These are phyloP conservation scores for Prototheca cutis DNA, from an alignment of 163 green algal species.

Conservation along the genomic window DNA sequence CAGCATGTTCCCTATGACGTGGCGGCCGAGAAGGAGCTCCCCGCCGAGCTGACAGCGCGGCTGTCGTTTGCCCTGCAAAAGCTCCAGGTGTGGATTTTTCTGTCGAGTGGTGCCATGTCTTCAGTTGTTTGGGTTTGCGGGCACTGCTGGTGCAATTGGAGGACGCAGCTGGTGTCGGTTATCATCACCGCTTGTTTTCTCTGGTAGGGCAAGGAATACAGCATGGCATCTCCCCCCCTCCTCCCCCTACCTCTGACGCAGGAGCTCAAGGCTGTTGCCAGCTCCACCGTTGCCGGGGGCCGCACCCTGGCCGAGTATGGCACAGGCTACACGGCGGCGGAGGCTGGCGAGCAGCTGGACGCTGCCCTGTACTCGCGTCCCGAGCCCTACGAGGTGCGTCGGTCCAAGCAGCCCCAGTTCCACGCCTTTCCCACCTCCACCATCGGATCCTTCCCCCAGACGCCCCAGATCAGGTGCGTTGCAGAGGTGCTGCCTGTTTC, in stretches of 20 bases:
- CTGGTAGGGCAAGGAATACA: too few relatives aligned
- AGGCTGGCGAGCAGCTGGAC: slow-evolving; percentile 20
- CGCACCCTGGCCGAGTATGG: slow-evolving; percentile 8
- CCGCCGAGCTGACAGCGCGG: slow-evolving; percentile 21
- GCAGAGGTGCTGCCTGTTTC: too few relatives aligned
- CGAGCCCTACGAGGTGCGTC: slow-evolving; percentile 42
- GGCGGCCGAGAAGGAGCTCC: slow-evolving; percentile 40
- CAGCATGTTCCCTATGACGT: slow-evolving; percentile 74
- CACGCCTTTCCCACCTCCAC: slow-evolving; percentile 59
- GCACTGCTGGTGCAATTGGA: too few relatives aligned
- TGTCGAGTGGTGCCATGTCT: too few relatives aligned
- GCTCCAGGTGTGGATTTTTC: slow-evolving; percentile 36
- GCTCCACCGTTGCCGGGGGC: neutral
- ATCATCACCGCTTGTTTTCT: too few relatives aligned
- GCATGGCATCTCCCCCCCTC: too few relatives aligned
- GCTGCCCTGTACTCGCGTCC: slow-evolving; percentile 35
- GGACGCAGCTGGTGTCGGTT: too few relatives aligned
- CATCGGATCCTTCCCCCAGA: slow-evolving; percentile 91
- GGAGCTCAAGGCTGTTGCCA: neutral
- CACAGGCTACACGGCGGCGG: neutral
- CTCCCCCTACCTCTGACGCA: too few relatives aligned
- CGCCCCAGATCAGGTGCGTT: slow-evolving; percentile 24
- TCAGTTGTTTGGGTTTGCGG: too few relatives aligned
- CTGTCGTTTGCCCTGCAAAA: slow-evolving; percentile 80
- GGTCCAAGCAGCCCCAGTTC: slow-evolving; percentile 48